These are phyloP conservation scores for Phycomyces nitens DNA, from an alignment of 192 early-diverging fungal species.

Conservation along the genomic window DNA sequence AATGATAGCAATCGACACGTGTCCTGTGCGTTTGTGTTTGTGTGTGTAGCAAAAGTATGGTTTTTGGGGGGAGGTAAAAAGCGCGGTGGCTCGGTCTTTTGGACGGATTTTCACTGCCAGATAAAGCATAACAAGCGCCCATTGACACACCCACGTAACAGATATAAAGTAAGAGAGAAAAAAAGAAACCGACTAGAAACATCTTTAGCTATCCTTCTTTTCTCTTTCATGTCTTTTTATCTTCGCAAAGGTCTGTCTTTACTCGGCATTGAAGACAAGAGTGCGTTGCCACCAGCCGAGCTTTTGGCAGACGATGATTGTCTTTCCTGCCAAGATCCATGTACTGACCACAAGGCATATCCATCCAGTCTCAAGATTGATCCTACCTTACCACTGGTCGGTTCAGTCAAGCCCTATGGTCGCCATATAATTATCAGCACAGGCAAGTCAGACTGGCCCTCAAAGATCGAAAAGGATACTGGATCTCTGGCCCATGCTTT, in stretches of 20 bases:
- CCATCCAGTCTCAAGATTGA: conserved; percentile 47
- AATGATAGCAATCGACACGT: too few relatives aligned
- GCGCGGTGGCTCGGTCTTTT: too few relatives aligned
- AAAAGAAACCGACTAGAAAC: not conserved
- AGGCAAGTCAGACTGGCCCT: conserved; percentile 41
- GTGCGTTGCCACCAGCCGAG: conserved; percentile 8
- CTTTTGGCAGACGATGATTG: conserved; percentile 32
- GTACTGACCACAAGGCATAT: conserved; percentile 28
- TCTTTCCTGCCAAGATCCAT: conserved; percentile 30
- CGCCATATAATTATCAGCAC: conserved; percentile 50
- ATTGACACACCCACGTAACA: not conserved
- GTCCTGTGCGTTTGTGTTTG: too few relatives aligned
- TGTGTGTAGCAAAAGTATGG: too few relatives aligned
- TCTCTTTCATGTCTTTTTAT: conserved; percentile 2
- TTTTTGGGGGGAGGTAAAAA: too few relatives aligned
- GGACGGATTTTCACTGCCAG: too few relatives aligned
- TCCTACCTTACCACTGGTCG: conserved; percentile 26
- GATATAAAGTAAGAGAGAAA: not conserved
- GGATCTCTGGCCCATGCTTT: conserved; percentile 24
- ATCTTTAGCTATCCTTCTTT: too few relatives aligned
- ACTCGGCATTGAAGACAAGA: conserved; percentile 1
- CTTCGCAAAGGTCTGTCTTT: not conserved
- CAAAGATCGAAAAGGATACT: conserved; percentile 36
- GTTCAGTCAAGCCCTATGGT: conserved; percentile 39
- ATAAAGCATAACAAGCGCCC: too few relatives aligned